These are phyloP conservation scores for Tripidium arundinaceum DNA, from an alignment of 202 grass and related monocot species.

Conservation along the genomic window DNA sequence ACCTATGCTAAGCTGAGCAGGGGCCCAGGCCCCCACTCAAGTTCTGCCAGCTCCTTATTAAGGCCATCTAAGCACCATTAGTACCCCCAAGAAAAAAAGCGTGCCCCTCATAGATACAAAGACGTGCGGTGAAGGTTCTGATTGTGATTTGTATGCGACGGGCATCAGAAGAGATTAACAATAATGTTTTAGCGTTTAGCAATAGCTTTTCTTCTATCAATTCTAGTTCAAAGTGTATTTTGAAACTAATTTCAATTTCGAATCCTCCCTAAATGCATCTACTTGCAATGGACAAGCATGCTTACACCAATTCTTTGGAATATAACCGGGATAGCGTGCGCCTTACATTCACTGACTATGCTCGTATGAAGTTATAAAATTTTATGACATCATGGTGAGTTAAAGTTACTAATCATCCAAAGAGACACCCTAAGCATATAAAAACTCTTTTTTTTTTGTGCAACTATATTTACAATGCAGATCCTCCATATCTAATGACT, in stretches of 20 bases:
- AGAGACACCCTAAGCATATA: no score
- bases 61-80: not conserved
- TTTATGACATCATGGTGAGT: no score
- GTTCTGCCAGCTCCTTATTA: not conserved
- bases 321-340: no score
- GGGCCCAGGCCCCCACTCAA: not conserved
- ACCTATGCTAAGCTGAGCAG: not conserved
- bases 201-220: not conserved
- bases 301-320: no score
- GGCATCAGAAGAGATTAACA: not conserved
- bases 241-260: not conserved
- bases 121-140: not conserved
- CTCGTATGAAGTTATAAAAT: no score
- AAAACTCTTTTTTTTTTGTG: no score
- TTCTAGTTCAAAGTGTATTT: not conserved
- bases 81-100: not conserved
- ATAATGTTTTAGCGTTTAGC: not conserved
- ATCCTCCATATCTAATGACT: no score
- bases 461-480: no score
- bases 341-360: no score
- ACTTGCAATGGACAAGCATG: not conserved
- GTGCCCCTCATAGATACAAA: not conserved
- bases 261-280: not conserved
- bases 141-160: not conserved
- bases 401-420: no score